Base-by-base conservation (phyloP, 2,329 filamentous ascomycete genomes). In the Aspergillus sp. region DNA sequence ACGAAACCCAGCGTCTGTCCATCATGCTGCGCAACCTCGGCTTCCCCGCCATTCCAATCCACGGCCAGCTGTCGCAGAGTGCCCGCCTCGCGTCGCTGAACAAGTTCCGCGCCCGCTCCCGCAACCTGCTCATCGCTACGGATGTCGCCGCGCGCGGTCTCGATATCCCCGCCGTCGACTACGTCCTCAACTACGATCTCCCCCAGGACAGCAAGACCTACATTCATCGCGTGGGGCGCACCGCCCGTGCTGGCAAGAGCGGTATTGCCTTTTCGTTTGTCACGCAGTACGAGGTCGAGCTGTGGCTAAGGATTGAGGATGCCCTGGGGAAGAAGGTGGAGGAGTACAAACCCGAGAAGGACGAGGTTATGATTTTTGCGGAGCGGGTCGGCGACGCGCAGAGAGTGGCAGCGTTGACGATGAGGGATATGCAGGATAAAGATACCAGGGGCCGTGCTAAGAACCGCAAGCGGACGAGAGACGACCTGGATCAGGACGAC, bases 101-200 rank as follows among this genome's bases (percentile, higher is more conserved):
- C 69, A 97, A 97, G 70, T 97, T 99, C 80, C 86, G 88, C 50
- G 80, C 88, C 3, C 85, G 87, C 6, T 84, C 82, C n/a, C 81
- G 91, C 40, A 85, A 95, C 59, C 93, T 99, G 36, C 82, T 99
- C 3, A 65, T 97, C 3, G 91, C 91, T 2, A 97, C 92, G 0
- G 92, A 97, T 69, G 90, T 97, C n/a, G 92, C 92, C 1, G 89
- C 92, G 1, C 86, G 92, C 69, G 93, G 92, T 79, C 80, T 97
- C 5, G 92, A 97, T 77, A 96, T 97, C 44, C 91, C 91, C 11
- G 88, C 85, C n/a, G 91, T 97, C 11, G 91, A 96, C 59, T 76
- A 93, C 0, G 89, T 97, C 2, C 71, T 96, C 59, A 96, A 96
- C 73, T 89, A 87, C 60, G 91, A 96, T 64, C 75, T 96, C 2